Conservation (phyloP, 2,329 filamentous ascomycete species). For the Penicillium griseofulvum region DNA sequence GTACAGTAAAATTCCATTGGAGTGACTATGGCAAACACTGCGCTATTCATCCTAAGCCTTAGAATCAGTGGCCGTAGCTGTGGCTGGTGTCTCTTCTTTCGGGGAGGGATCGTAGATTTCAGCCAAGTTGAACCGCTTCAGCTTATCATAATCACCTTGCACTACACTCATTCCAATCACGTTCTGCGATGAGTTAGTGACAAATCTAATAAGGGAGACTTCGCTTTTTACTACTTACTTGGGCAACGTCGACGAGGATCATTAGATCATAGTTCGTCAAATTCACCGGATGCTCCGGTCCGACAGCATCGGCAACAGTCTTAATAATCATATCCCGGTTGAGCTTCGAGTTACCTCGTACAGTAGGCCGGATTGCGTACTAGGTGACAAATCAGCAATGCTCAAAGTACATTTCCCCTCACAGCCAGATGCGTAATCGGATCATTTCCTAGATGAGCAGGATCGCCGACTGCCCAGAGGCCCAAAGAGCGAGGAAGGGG, state of each 20-base stretch:
- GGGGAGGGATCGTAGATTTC: constrained; percentile 57
- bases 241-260: constrained; percentile 62
- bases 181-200: constrained; percentile 47
- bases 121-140: constrained; percentile 63
- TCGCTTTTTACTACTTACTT: constrained; percentile 45
- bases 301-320: constrained; percentile 58
- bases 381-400: constrained; percentile 27
- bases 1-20: neutral
- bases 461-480: neutral
- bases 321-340: constrained; percentile 59
- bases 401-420: neutral
- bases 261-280: constrained; percentile 60
- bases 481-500: neutral
- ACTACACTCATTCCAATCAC: constrained; percentile 64
- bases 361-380: constrained; percentile 63
- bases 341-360: constrained; percentile 59
- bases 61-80: neutral
- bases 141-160: constrained; percentile 56
- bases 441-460: neutral
- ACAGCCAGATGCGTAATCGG: neutral
- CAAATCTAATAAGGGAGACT: neutral
- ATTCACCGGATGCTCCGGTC: constrained; percentile 58
- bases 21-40: neutral
- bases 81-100: constrained; percentile 10
- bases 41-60: neutral